These are phyloP conservation scores for Mentha longifolia DNA, from an alignment of 257 asterid genomes.

Conservation along the genomic window DNA sequence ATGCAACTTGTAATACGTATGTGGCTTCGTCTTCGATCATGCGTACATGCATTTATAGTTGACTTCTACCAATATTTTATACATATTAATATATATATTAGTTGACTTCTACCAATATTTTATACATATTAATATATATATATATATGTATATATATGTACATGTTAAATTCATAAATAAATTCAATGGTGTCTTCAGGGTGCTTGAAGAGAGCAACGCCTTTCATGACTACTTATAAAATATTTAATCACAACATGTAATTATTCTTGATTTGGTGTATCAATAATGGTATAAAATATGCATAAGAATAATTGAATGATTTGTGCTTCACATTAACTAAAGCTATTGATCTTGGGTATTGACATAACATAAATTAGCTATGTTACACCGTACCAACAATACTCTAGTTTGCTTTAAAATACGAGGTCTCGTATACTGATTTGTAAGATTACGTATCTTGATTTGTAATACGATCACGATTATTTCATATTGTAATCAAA, in stretches of 20 bases:
- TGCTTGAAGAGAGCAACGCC: slow-evolving; percentile 27
- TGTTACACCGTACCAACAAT: too few species aligned
- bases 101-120: too few species aligned
- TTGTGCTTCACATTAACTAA: neutral
- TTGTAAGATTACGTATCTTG: too few species aligned
- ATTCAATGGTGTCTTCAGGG: slow-evolving; percentile 31
- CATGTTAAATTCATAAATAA: neutral
- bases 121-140: too few species aligned
- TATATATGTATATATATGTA: too few species aligned
- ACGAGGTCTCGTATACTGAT: too few species aligned
- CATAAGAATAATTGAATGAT: neutral
- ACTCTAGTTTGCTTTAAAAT: too few species aligned
- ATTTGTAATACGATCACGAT: too few species aligned
- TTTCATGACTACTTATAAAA: slow-evolving; percentile 3
- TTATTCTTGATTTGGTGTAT: slow-evolving; percentile 28
- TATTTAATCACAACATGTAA: slow-evolving; percentile 24
- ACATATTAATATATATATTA: too few species aligned
- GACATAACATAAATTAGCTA: neutral
- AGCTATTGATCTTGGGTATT: neutral
- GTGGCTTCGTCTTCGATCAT: slow-evolving; percentile 19
- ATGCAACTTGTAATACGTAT: slow-evolving; percentile 19
- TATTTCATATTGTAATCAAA: too few species aligned
- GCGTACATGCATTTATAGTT: slow-evolving; percentile 35
- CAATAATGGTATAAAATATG: slow-evolving; percentile 29
- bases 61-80: slow-evolving; percentile 21